phyloP scores from a whole-genome alignment of 2,329 filamentous ascomycete genomes.

The Nemania sp. region DNA sequence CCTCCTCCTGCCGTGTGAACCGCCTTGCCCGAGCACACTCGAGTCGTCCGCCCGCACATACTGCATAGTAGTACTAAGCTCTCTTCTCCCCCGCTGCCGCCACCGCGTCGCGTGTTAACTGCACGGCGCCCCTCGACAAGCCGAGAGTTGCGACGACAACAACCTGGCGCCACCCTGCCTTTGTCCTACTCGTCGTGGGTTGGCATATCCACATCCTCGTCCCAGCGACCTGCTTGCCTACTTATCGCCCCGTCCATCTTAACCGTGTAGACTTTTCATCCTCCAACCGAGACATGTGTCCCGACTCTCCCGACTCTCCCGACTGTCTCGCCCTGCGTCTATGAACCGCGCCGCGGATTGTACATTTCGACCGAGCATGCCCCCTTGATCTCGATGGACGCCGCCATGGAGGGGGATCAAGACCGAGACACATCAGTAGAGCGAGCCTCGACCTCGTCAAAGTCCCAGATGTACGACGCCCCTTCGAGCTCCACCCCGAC shows the following conservation, averaged over 20 bases:
- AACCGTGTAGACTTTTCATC: background rate
- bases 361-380: conserved; percentile 30
- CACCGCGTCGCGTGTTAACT: background rate
- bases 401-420: conserved; percentile 41
- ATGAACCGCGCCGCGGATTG: conserved; percentile 17
- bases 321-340: background rate
- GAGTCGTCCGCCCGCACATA: no score
- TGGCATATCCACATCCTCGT: background rate
- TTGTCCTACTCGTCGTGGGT: background rate
- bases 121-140: background rate
- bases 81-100: background rate
- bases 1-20: background rate
- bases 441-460: conserved; percentile 33
- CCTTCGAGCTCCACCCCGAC: conserved; percentile 28
- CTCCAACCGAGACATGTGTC: background rate
- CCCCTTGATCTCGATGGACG: conserved; percentile 22
- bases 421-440: conserved; percentile 33
- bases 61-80: background rate
- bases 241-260: background rate
- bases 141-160: background rate
- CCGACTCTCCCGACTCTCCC: background rate
- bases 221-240: background rate
- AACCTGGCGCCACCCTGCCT: background rate
- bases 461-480: conserved; percentile 35
- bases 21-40: no score